Evolutionary conservation across 306 rosid genomes (phyloP), one percentile per base, ranked within the genome.

Genomic region (Cucumis cinereus): DNA sequence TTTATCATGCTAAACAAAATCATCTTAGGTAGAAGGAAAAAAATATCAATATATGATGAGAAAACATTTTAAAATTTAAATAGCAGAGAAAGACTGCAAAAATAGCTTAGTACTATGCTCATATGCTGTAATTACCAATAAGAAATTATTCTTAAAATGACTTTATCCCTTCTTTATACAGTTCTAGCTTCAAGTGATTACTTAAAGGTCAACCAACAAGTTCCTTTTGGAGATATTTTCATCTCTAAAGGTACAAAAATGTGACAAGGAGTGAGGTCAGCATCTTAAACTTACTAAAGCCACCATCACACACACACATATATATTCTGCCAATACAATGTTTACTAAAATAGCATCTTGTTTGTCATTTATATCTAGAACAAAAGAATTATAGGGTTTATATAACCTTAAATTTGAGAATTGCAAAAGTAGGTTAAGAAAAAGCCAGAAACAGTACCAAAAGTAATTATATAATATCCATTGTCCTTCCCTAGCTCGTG

Each of bases 191-290:
- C 91, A 74, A 84, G 89, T 1, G 87, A 80, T 71, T 81, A 73
- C 49, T 43, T 91, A 30, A 83, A 70, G 88, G 95, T 91, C 6
- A 78, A 89, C 45, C 97, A 91, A 63, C 58, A 52, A 57, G 78
- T 35, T n/a, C 53, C 96, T 7, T 94, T 80, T 52, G 89, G 86
- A 33, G 93, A 89, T 71, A 90, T 94, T 77, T 83, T 88, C 58
- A 84, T 94, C 45, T 83, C 88, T 4, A 87, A 80, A 89, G 97
- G 97, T 78, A 63, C 86, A 60, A 86, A 81, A 59, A 82, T 91
- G 92, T 91, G 90, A 89, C 73, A 2, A 47, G 5, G 20, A 45
- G 23, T 23, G 23, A 70, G 75, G 75, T 70, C 75, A 70, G 75
- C 30, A 47, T 71, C 59, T 71, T 24, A 47, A 70, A 23, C 23